These are phyloP conservation scores for Bipolaris victoriae DNA, from an alignment of 2,329 filamentous ascomycete genomes.

Conservation along the genomic window DNA sequence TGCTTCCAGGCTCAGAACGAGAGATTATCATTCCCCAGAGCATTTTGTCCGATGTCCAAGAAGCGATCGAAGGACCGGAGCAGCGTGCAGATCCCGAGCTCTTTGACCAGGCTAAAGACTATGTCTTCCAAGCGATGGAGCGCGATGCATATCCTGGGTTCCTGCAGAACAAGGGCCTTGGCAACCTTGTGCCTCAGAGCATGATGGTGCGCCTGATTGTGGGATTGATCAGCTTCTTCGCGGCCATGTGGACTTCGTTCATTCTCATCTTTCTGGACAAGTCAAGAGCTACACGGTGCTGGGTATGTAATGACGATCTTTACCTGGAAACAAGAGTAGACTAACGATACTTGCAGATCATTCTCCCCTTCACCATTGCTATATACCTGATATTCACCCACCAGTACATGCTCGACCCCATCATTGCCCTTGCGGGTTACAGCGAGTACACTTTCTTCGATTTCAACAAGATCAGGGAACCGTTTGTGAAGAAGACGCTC, in stretches of 20 bases:
- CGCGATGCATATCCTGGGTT: slow-evolving; percentile 98
- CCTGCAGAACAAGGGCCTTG: slow-evolving; percentile 89
- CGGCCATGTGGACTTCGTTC: slow-evolving; percentile 91
- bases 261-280: slow-evolving; percentile 89
- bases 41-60: slow-evolving; percentile 84
- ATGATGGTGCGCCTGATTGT: slow-evolving; percentile 84
- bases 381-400: slow-evolving; percentile 78
- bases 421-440: slow-evolving; percentile 84
- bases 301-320: slow-evolving; percentile 65
- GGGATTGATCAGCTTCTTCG: slow-evolving; percentile 85
- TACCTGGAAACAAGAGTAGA: not conserved
- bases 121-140: slow-evolving; percentile 99
- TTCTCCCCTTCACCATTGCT: slow-evolving; percentile 89
- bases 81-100: slow-evolving; percentile 95
- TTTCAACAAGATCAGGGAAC: slow-evolving; percentile 86
- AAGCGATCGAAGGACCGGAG: slow-evolving; percentile 80
- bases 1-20: slow-evolving; percentile 92
- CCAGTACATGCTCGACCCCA: slow-evolving; percentile 92
- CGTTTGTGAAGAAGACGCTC: slow-evolving; percentile 86
- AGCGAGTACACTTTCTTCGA: slow-evolving; percentile 97
- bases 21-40: slow-evolving; percentile 92
- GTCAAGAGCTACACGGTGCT: slow-evolving; percentile 75
- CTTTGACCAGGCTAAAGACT: slow-evolving; percentile 97
- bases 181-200: slow-evolving; percentile 91
- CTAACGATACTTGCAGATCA: slow-evolving; percentile 59